Evolutionary conservation across 495 filamentous ascomycete species (phyloP).

Genomic region (Cladorrhinum samala): DNA sequence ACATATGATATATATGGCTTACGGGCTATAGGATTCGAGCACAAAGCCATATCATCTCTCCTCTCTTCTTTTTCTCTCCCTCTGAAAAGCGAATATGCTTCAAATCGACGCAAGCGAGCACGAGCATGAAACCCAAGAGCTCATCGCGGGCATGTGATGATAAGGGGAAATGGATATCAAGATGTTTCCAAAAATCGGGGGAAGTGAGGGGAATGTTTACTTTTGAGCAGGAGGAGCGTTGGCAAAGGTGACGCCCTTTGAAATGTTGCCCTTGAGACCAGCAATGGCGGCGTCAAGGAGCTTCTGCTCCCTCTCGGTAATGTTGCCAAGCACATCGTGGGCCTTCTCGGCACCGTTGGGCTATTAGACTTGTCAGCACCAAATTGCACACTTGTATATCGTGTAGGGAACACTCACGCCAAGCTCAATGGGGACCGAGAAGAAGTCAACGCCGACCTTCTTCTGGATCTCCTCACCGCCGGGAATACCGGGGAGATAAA

Average conservation of each 20-base stretch:
- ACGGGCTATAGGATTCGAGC: background rate
- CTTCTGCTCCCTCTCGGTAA: constrained; percentile 78
- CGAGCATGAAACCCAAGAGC: too few relatives aligned
- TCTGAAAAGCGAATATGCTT: too few relatives aligned
- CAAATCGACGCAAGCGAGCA: constrained; percentile 4
- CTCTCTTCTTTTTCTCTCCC: background rate
- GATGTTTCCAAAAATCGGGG: background rate
- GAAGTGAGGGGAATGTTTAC: constrained; percentile 25
- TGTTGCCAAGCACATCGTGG: constrained; percentile 63
- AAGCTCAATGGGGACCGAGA: constrained; percentile 91
- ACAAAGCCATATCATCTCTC: background rate
- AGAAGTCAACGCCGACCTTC: constrained; percentile 82
- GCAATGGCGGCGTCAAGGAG: constrained; percentile 67
- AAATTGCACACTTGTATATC: background rate
- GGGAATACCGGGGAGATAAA: constrained; percentile 84
- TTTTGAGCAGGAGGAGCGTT: constrained; percentile 57
- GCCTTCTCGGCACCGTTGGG: constrained; percentile 76
- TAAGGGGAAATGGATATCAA: constrained; percentile 4
- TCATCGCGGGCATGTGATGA: too few relatives aligned
- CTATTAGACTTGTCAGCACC: constrained; percentile 44
- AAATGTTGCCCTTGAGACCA: constrained; percentile 85
- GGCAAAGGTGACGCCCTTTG: constrained; percentile 84
- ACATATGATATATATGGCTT: constrained; percentile 6
- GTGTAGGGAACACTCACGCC: constrained; percentile 57
- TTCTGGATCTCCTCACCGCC: constrained; percentile 81